Evolutionary conservation across 805 yeast species (phyloP).

Genomic region (Brettanomyces nanus): DNA sequence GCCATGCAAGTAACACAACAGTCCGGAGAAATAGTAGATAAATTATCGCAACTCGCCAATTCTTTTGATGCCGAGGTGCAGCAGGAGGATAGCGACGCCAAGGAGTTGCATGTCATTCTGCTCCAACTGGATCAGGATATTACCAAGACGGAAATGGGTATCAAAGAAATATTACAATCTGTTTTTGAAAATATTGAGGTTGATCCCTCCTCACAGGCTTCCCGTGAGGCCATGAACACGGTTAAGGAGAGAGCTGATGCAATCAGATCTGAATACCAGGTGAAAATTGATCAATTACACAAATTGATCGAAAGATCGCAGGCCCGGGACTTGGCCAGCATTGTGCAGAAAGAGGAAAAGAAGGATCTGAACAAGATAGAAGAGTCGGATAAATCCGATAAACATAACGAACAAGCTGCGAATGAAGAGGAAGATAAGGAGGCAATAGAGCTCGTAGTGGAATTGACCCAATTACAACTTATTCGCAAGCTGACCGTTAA

Average conservation of each 20-base stretch:
- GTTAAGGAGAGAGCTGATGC: conserved; percentile 11
- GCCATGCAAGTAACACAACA: conserved; percentile 46
- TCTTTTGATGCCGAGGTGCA: conserved; percentile 50
- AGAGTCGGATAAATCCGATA: conserved; percentile 8
- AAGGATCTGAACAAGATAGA: conserved; percentile 12
- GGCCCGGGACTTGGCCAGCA: conserved; percentile 35
- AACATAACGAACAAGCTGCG: conserved; percentile 15
- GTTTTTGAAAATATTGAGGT: conserved; percentile 3
- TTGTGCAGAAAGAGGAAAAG: conserved; percentile 31
- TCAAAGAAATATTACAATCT: conserved; percentile 27
- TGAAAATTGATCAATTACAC: conserved; percentile 14
- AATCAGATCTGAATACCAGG: conserved; percentile 10
- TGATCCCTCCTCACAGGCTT: not conserved
- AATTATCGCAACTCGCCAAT: conserved; percentile 37
- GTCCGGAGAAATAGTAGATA: conserved; percentile 40
- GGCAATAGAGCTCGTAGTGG: conserved; percentile 25
- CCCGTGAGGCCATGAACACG: conserved; percentile 12
- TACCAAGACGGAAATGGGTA: conserved; percentile 21
- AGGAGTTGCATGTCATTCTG: conserved; percentile 21
- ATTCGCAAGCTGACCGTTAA: conserved; percentile 46
- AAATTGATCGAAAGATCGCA: conserved; percentile 33
- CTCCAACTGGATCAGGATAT: conserved; percentile 26
- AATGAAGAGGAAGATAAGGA: conserved; percentile 14
- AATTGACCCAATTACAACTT: conserved; percentile 46
- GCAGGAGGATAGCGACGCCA: conserved; percentile 29